Conservation (phyloP, 2,329 filamentous ascomycete genomes). For the Talaromyces sp. region DNA sequence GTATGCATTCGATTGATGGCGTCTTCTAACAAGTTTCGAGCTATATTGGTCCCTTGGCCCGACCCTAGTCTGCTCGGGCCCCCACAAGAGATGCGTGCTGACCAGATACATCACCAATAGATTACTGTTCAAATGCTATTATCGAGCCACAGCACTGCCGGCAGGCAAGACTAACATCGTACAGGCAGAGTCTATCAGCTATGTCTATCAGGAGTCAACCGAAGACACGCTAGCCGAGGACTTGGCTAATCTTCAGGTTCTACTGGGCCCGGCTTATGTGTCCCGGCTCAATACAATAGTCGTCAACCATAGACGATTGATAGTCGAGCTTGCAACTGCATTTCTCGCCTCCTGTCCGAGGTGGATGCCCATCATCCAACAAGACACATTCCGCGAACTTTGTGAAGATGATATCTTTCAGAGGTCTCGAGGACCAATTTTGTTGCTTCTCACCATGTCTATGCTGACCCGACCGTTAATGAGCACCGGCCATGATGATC, state of each 20-base stretch:
- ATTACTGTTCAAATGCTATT: constrained; percentile 14
- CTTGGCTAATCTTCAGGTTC: background rate
- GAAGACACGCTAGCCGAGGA: constrained; percentile 3
- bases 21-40: background rate
- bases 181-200: background rate
- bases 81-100: background rate
- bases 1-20: constrained; percentile 2
- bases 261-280: background rate
- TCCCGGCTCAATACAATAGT: constrained; percentile 1
- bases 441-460: constrained; percentile 11
- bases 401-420: background rate
- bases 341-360: constrained; percentile 14
- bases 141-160: background rate
- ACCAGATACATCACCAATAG: background rate
- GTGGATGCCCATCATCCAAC: constrained; percentile 13
- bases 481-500: background rate
- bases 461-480: constrained; percentile 12
- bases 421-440: constrained; percentile 1
- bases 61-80: background rate
- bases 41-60: no score
- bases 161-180: background rate
- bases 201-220: background rate
- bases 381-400: background rate
- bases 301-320: background rate
- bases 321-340: background rate